phyloP scores from a whole-genome alignment of 371 early-diverging fungal genomes.

The Mortierella polycephala region DNA sequence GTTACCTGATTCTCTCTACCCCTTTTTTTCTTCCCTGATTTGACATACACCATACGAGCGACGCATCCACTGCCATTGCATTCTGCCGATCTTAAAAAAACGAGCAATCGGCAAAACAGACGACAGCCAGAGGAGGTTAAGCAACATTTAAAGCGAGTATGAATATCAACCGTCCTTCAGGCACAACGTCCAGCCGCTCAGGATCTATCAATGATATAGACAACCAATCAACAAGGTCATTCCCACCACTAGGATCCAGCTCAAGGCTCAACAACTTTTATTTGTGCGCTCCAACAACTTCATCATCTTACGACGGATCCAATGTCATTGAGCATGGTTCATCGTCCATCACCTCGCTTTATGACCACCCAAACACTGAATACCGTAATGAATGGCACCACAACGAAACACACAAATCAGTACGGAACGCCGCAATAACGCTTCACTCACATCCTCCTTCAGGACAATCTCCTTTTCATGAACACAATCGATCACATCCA shows the following conservation, averaged over 20 bases:
- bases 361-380: not conserved
- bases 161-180: slow-evolving; percentile 18
- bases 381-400: slow-evolving; percentile 2
- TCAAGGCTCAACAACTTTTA: slow-evolving; percentile 5
- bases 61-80: not conserved
- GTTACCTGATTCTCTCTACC: not conserved
- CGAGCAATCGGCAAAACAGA: not conserved
- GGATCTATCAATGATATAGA: slow-evolving; percentile 15
- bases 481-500: not conserved
- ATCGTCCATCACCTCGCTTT: slow-evolving; percentile 2
- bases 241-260: not conserved
- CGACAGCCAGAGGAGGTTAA: not conserved
- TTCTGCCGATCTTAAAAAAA: not conserved
- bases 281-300: not conserved
- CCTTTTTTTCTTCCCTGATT: no score
- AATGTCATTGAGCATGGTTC: slow-evolving; percentile 1
- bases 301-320: not conserved
- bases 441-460: not conserved
- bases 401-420: not conserved
- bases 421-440: not conserved
- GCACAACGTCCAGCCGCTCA: slow-evolving; percentile 22
- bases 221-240: slow-evolving; percentile 1
- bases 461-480: not conserved
- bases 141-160: slow-evolving; percentile 8
- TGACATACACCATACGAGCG: slow-evolving; percentile 4